These are phyloP conservation scores for Neurospora sp. DNA, from an alignment of 495 filamentous ascomycete species.

Conservation along the genomic window DNA sequence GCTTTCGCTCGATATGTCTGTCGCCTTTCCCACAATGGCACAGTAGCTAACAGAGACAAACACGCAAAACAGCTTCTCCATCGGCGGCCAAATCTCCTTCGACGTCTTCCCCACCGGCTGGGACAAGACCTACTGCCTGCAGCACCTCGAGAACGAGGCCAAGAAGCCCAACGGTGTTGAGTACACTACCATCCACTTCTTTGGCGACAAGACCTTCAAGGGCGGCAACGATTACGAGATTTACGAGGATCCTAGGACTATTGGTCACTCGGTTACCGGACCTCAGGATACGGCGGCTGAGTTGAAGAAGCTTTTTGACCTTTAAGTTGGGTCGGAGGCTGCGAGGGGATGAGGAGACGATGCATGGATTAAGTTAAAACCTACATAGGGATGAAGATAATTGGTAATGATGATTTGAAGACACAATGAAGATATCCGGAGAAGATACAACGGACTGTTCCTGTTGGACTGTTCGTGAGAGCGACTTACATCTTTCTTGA, in stretches of 20 bases:
- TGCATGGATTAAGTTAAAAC: background rate
- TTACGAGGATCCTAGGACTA: slow-evolving; percentile 65
- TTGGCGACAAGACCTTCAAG: slow-evolving; percentile 83
- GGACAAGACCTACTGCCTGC: slow-evolving; percentile 98
- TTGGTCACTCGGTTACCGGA: slow-evolving; percentile 69
- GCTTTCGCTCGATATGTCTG: background rate
- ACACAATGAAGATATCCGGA: background rate
- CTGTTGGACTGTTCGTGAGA: background rate
- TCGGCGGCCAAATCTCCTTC: slow-evolving; percentile 95
- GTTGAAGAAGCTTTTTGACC: slow-evolving; percentile 68
- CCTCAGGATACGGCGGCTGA: slow-evolving; percentile 72
- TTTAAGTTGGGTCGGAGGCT: slow-evolving; percentile 32
- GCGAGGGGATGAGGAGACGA: background rate
- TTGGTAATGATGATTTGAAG: slow-evolving; percentile 1
- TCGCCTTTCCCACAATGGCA: background rate
- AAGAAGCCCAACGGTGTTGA: slow-evolving; percentile 53
- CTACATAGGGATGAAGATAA: background rate
- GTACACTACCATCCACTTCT: slow-evolving; percentile 91
- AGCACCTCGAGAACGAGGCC: slow-evolving; percentile 76
- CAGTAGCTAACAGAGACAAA: background rate
- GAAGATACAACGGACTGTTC: no score
- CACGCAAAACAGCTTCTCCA: slow-evolving; percentile 54
- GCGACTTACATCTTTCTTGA: background rate
- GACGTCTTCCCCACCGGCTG: slow-evolving; percentile 95
- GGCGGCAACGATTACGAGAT: slow-evolving; percentile 97